Base-by-base conservation (phyloP, 371 early-diverging fungal species). In the Lichtheimia ramosa region DNA sequence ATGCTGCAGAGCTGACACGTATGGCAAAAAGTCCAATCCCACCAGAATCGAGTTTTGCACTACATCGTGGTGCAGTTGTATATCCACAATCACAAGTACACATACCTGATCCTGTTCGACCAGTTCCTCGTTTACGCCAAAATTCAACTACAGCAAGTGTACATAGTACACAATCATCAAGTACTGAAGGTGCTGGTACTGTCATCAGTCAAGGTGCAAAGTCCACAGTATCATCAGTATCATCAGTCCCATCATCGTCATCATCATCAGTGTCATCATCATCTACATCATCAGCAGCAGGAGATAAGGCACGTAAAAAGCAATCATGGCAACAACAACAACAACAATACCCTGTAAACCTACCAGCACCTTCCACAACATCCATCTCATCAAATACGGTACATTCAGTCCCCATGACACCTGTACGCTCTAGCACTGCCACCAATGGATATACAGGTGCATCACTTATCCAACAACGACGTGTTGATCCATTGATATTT, bases 401-500 rank as follows among this genome's bases (percentile, higher is more conserved):
- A 1, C 62, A 64, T 48, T 59, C 62, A 28, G 59, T 59, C 0
- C 61, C 70, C 15, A 66, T 69, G 59, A 65, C 70, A 23, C 63
- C 68, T 5, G 61, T 66, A 13, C 65, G 69, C 5, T 67, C 68
- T 1, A 66, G 59, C 23, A 63, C 65, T 40, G 64, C 73, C 16
- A 52, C 70, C 3, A 55, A 60, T 50, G 59, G 54, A 18, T 66
- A 64, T 56, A 63, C 64, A 16, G 61, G 65, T 8, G 54, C 60
- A 0, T 52, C 60, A 1, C 55, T 71, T 18, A 76, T 71, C 15
- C 69, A 68, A 25, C 76, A 79, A 52, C 58, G 65, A 48, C 70
- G 66, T 24, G 62, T 68, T 0, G 76, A 79, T 39, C 76, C 76
- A 12, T 53, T 79, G 2, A 62, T 64, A 0, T 79, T 76, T 64